Evolutionary conservation across 2,329 filamentous ascomycete species (phyloP).

Genomic region (Rutstroemia sp.): DNA sequence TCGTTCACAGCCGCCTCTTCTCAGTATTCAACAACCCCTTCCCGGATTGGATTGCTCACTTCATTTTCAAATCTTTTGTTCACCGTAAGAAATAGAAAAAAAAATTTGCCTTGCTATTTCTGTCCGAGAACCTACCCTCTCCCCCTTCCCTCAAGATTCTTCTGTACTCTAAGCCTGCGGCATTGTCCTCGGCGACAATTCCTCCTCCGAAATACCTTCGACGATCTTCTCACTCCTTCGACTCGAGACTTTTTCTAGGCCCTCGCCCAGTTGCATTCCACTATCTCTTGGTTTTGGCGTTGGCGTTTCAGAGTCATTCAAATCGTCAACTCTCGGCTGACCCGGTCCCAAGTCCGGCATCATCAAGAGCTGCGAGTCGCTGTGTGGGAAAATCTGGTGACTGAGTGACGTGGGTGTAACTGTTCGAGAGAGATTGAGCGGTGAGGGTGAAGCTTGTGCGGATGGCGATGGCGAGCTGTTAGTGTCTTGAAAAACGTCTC

Average conservation of each 20-base stretch:
- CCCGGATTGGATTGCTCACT: no score
- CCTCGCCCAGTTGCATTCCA: not conserved
- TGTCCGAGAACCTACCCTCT: not conserved
- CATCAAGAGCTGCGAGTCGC: no score
- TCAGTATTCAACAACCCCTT: no score
- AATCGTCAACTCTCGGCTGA: no score
- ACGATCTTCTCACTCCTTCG: not conserved
- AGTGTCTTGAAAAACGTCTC: conserved; percentile 15
- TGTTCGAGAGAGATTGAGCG: not conserved
- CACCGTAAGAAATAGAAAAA: no score
- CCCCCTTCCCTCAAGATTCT: no score
- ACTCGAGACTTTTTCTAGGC: not conserved
- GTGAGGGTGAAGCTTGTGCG: not conserved
- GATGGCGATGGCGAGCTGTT: not conserved
- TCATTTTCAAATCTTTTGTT: no score
- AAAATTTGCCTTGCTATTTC: not conserved
- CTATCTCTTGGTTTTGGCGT: no score
- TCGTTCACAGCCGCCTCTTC: no score
- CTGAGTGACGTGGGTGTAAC: not conserved
- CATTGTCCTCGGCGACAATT: conserved; percentile 2
- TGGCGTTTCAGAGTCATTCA: no score
- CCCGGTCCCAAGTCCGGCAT: no score
- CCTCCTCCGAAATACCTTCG: not conserved
- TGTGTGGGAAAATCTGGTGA: no score
- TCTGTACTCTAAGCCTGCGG: not conserved